Base-by-base conservation (phyloP, 257 asterid genomes). In the Solanum medicagineum region DNA sequence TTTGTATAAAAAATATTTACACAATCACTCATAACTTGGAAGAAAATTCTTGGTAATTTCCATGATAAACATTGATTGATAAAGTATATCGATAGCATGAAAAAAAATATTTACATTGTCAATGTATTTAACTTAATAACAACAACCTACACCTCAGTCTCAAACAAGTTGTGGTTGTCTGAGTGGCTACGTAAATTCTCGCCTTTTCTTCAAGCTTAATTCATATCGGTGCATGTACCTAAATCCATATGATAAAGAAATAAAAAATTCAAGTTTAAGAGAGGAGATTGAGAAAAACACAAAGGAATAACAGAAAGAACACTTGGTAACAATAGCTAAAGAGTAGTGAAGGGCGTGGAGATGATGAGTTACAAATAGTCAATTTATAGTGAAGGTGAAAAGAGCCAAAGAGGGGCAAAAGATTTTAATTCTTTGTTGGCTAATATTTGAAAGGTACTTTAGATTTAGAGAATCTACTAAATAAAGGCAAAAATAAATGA, bases 381-480 rank as follows among this genome's bases (percentile, higher is more conserved):
- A 83, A 88, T 79, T 83, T 83, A 86, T 83, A 81, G 84, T 62
- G 84, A 36, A 26, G 36, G 42, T 55, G 70, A 40, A 32, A 32
- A 54, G 65, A 10, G 3, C 32, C 22, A 22, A 70, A 70, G 15
- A 40, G 7, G 56, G 56, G 11, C n/a, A 54, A 47, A 57, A 49
- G 12, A 80, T 55, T 59, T 63, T 47, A 85, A 47, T 60, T 13
- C 79, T 5, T 19, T 73, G 82, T 80, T 66, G 4, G 89, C 59
- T 62, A 70, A 51, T 54, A 45, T 83, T 70, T 89, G 87, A 85
- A 65, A 45, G 26, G 87, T 66, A 62, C 69, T 54, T 85, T 56
- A 84, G 79, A 84, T 79, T 40, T 56, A 45, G 66, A 84, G 47
- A 83, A 83, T 32, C 84, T 84, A 13, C 80, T 20, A 79, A 45